Conservation (phyloP, 495 filamentous ascomycete genomes). For the Xylaria grammica region DNA sequence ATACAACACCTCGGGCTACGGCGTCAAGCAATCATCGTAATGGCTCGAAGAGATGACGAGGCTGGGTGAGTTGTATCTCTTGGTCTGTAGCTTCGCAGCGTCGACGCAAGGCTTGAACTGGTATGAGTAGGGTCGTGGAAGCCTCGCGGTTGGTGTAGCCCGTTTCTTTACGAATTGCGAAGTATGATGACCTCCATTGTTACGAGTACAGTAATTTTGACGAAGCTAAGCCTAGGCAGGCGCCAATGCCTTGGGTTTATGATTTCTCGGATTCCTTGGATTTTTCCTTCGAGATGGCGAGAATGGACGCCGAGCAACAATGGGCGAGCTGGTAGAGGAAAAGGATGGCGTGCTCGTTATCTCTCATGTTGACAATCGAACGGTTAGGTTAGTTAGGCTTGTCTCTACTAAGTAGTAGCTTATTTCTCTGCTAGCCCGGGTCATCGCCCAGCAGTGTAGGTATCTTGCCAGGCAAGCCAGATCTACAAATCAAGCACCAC, state of each 20-base stretch:
- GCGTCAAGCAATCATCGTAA: constrained; percentile 7
- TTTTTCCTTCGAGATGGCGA: too few species aligned
- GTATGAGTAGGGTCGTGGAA: constrained; percentile 8
- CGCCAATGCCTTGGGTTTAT: too few species aligned
- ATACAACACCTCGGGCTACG: not conserved
- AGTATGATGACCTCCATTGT: not conserved
- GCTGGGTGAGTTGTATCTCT: not conserved
- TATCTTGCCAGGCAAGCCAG: not conserved
- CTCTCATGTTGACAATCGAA: constrained; percentile 12
- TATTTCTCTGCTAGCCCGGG: not conserved
- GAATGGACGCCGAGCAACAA: too few species aligned
- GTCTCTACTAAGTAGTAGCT: too few species aligned
- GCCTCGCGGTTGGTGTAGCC: not conserved
- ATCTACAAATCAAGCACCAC: not conserved
- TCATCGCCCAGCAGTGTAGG: not conserved
- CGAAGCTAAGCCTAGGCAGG: not conserved
- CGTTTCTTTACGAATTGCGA: not conserved
- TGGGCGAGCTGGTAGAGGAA: constrained; percentile 10
- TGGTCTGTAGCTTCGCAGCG: not conserved
- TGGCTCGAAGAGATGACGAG: not conserved
- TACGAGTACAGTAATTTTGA: not conserved
- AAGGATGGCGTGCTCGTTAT: constrained; percentile 7
- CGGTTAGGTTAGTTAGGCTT: not conserved
- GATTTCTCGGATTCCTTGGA: too few species aligned
- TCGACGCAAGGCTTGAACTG: not conserved